Evolutionary conservation across 2,329 filamentous ascomycete species (phyloP).

Genomic region (Alternaria rosae): DNA sequence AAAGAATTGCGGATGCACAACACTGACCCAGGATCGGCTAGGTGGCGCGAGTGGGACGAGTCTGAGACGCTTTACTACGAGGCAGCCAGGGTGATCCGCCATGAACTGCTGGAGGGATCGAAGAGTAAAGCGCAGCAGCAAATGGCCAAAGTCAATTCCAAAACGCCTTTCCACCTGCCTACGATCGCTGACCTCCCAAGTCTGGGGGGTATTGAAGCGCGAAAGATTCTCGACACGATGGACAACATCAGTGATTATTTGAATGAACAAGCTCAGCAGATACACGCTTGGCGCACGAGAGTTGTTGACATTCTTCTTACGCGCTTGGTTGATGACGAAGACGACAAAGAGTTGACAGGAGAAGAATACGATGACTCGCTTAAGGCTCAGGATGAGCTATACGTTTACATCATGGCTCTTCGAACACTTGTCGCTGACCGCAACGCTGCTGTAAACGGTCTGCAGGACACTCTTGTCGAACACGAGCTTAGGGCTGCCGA

Average conservation of each 20-base stretch:
- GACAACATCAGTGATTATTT: conserved; percentile 70
- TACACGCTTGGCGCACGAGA: conserved; percentile 77
- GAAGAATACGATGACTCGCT: conserved; percentile 91
- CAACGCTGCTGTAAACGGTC: conserved; percentile 76
- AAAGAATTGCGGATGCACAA: conserved; percentile 67
- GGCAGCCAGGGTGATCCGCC: conserved; percentile 76
- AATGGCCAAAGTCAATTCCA: conserved; percentile 63
- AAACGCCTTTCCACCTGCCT: conserved; percentile 30
- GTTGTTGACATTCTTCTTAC: conserved; percentile 75
- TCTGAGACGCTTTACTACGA: conserved; percentile 79
- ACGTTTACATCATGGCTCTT: conserved; percentile 83
- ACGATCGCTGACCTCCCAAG: conserved; percentile 63
- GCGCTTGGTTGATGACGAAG: conserved; percentile 83
- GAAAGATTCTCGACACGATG: conserved; percentile 69
- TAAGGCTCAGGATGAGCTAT: conserved; percentile 85
- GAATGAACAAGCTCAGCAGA: conserved; percentile 73
- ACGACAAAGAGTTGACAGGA: conserved; percentile 75
- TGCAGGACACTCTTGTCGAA: conserved; percentile 75
- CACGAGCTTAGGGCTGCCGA: conserved; percentile 74
- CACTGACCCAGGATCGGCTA: conserved; percentile 71
- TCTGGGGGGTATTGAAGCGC: conserved; percentile 75
- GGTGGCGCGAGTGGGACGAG: conserved; percentile 71
- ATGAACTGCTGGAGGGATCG: conserved; percentile 73
- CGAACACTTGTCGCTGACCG: conserved; percentile 81
- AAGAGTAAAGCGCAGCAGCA: conserved; percentile 66